phyloP scores from a whole-genome alignment of 164 flowering plant species.

The Echeveria elegans region DNA sequence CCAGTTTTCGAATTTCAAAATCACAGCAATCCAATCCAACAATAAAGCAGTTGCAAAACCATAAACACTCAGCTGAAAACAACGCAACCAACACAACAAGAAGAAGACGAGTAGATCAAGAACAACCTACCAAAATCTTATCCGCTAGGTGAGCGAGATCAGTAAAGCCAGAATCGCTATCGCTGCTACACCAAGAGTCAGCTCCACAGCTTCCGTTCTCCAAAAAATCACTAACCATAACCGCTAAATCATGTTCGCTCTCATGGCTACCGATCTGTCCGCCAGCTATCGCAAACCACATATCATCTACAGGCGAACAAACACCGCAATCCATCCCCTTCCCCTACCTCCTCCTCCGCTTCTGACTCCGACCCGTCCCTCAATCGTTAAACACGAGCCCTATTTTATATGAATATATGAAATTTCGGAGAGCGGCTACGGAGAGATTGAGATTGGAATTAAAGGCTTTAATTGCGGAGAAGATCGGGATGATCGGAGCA shows the following conservation, averaged over 20 bases:
- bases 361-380: not conserved
- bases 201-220: constrained; percentile 66
- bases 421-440: not conserved
- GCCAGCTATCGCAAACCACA: constrained; percentile 31
- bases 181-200: constrained; percentile 74
- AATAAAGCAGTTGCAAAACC: not conserved
- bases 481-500: constrained; percentile 5
- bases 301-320: constrained; percentile 28
- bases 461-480: not conserved
- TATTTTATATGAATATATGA: too few relatives aligned
- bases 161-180: constrained; percentile 66
- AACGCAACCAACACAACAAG: too few relatives aligned
- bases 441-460: not conserved
- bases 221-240: constrained; percentile 79
- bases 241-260: constrained; percentile 80
- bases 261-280: constrained; percentile 48
- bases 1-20: not conserved
- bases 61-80: not conserved
- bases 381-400: not conserved
- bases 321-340: constrained; percentile 33
- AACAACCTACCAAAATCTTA: constrained; percentile 41
- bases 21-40: not conserved
- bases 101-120: not conserved
- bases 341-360: constrained; percentile 7
- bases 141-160: constrained; percentile 63